Conservation (phyloP, 805 yeast genomes). For the Metschnikowia arizonensis region DNA sequence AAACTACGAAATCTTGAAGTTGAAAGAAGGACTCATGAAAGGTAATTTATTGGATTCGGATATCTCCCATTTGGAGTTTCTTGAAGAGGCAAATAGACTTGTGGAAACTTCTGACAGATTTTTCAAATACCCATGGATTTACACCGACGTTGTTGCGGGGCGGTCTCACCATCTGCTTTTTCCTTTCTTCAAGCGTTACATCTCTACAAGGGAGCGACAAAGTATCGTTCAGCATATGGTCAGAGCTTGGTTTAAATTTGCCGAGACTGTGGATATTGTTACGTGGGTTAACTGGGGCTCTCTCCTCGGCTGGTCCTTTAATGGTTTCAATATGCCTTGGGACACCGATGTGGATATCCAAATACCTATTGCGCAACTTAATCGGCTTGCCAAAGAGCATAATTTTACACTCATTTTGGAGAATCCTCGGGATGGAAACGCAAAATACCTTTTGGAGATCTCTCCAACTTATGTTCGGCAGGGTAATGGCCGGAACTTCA, state of each 20-base stretch:
- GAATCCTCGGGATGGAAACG: slow-evolving; percentile 18
- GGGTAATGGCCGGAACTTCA: slow-evolving; percentile 20
- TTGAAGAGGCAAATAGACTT: slow-evolving; percentile 22
- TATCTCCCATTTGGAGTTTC: slow-evolving; percentile 25
- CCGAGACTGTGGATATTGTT: slow-evolving; percentile 27
- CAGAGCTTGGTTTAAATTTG: slow-evolving; percentile 35
- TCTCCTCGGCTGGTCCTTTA: slow-evolving; percentile 20
- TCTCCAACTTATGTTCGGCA: slow-evolving; percentile 21
- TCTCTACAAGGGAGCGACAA: slow-evolving; percentile 34
- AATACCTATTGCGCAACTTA: slow-evolving; percentile 17
- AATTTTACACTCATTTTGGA: slow-evolving; percentile 17
- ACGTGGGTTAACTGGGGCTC: slow-evolving; percentile 31
- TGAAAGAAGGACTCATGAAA: slow-evolving; percentile 18
- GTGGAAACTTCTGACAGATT: slow-evolving; percentile 27
- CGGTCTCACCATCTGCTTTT: slow-evolving; percentile 29
- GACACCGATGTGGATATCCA: slow-evolving; percentile 21
- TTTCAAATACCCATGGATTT: slow-evolving; percentile 41
- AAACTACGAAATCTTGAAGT: slow-evolving; percentile 23
- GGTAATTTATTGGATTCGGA: slow-evolving; percentile 18
- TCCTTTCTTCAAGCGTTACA: slow-evolving; percentile 36
- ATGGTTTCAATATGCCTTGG: slow-evolving; percentile 21
- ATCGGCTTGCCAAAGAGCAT: slow-evolving; percentile 12
- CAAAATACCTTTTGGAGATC: slow-evolving; percentile 19
- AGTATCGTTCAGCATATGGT: slow-evolving; percentile 36
- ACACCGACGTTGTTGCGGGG: slow-evolving; percentile 33